Evolutionary conservation across 2,329 filamentous ascomycete species (phyloP).

Genomic region (Penicillium sp.): DNA sequence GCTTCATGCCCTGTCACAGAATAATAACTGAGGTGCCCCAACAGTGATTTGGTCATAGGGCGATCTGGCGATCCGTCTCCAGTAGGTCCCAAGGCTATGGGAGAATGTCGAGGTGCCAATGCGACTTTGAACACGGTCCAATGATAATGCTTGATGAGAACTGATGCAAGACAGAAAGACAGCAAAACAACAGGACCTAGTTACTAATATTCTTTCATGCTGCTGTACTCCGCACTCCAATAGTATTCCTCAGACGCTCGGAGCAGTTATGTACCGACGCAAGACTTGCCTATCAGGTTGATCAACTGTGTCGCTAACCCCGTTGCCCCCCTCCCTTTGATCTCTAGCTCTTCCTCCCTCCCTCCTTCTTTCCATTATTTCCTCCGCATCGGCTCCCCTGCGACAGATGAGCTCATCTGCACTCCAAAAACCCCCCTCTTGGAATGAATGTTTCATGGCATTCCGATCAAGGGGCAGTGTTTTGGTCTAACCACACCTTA

Average conservation of each 20-base stretch:
- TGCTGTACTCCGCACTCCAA: background rate
- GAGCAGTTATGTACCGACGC: background rate
- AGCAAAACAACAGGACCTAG: background rate
- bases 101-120: background rate
- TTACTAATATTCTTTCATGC: no score
- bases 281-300: background rate
- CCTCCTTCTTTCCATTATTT: background rate
- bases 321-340: background rate
- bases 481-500: constrained; percentile 17
- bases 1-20: background rate
- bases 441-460: constrained; percentile 31
- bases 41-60: background rate
- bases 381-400: background rate
- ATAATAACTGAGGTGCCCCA: background rate
- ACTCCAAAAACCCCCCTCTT: constrained; percentile 6
- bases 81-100: background rate
- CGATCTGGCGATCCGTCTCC: background rate
- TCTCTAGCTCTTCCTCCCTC: background rate
- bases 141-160: background rate
- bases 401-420: constrained; percentile 19
- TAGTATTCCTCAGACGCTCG: background rate
- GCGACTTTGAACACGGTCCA: background rate
- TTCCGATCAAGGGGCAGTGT: constrained; percentile 33
- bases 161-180: background rate
- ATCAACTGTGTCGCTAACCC: background rate